Percentiles rank a stretch among this genome's conserved stretches.
phyloP scores from a whole-genome alignment of 2,329 filamentous ascomycete species.

The Talaromyces sp. region DNA sequence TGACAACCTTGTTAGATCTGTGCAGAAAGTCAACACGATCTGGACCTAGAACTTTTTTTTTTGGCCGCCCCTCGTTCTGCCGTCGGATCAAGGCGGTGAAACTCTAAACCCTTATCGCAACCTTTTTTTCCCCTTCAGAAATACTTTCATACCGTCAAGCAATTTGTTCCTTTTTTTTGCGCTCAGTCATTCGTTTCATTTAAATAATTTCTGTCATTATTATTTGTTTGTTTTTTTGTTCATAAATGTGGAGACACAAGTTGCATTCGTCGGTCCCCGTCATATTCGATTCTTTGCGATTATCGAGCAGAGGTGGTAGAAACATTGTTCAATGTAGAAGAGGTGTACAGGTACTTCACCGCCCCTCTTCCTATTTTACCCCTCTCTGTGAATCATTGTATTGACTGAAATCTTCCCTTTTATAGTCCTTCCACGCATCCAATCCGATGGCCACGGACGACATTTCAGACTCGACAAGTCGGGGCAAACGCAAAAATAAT shows the following conservation, averaged over 20 bases:
- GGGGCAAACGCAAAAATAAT: background rate
- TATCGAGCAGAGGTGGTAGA: conserved; percentile 1
- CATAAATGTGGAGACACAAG: background rate
- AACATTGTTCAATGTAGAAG: background rate
- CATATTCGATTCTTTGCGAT: background rate
- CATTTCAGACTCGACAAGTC: background rate
- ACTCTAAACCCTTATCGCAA: background rate
- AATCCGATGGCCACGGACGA: background rate
- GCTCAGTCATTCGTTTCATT: background rate
- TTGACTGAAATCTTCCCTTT: background rate
- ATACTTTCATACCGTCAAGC: background rate
- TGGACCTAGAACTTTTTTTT: background rate
- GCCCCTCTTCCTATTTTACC: background rate
- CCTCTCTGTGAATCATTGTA: background rate
- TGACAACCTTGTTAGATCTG: background rate
- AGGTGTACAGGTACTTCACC: background rate
- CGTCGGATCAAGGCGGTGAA: conserved; percentile 2
- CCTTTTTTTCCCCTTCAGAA: background rate
- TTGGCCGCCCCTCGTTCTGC: background rate
- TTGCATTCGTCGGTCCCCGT: background rate
- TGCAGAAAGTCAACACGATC: too few relatives aligned
- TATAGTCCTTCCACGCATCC: background rate
- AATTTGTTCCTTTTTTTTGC: background rate
- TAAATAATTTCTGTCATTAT: background rate
- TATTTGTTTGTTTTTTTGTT: background rate